Base-by-base conservation (phyloP, 257 asterid genomes). In the Ajuga chamaepitys region DNA sequence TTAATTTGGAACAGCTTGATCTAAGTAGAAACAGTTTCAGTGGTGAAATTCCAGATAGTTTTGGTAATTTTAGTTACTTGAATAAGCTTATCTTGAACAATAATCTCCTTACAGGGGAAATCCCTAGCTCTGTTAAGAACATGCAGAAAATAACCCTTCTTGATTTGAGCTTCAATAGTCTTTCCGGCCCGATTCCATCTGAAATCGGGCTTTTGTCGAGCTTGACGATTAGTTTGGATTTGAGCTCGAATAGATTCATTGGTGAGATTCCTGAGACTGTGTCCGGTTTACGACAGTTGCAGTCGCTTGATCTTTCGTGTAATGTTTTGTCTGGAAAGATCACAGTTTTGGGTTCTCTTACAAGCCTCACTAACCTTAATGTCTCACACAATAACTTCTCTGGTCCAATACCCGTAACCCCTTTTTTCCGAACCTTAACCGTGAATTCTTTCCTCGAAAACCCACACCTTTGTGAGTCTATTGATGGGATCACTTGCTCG, bases 1-100 rank as follows among this genome's bases (percentile, higher is more conserved):
- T 87, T 35, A 92, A 92, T 34, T 75, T 92, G 50, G 97, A 89
- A 84, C 97, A 82, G 82, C 96, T 92, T 78, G 98, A 92, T 85
- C 90, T 92, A 18, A 92, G 98, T 74, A 68, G 85, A 62, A 92
- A 92, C 62, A 86, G 93, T 57, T 92, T 89, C 71, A 61, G 77
- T 0, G 95, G 95, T 38, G 88, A 71, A 58, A 77, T 92, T 58
- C 95, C 98, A 0, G 64, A 48, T 58, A 82, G 89, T 81, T 88
- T 92, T 59, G 95, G 98, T 41, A 92, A 92, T 64, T 77, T 92
- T 40, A 92, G 86, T 77, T 89, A 89, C 85, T 75, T 92, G 82
- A 85, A 83, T 77, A 87, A 89, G 65, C 89, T 92, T 22, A 82
- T 81, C 58, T 75, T 92, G 28, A 85, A 83, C 44, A 87, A 89